phyloP scores from a whole-genome alignment of 345 rosid species.

The Aquilaria sinensis region DNA sequence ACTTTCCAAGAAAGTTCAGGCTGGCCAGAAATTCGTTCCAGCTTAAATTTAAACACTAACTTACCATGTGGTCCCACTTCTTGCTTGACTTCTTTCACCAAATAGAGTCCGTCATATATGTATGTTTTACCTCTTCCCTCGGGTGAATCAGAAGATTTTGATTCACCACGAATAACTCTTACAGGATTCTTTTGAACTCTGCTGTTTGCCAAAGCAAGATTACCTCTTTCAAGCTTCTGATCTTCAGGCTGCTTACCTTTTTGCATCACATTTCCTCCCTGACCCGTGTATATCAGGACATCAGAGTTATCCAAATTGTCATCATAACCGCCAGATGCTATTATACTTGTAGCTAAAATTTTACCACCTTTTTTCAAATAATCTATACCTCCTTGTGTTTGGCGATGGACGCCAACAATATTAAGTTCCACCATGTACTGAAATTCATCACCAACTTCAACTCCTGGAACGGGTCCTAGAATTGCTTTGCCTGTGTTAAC shows the following conservation, averaged over 20 bases:
- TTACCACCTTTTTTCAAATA: slow-evolving; percentile 31
- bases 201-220: slow-evolving; percentile 71
- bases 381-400: slow-evolving; percentile 70
- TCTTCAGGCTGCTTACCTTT: slow-evolving; percentile 58
- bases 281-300: slow-evolving; percentile 65
- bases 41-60: slow-evolving; percentile 55
- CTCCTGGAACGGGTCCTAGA: slow-evolving; percentile 76
- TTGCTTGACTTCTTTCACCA: slow-evolving; percentile 49
- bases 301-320: slow-evolving; percentile 54
- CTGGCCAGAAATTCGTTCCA: slow-evolving; percentile 61
- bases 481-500: slow-evolving; percentile 37
- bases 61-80: slow-evolving; percentile 65
- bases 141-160: slow-evolving; percentile 29
- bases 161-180: slow-evolving; percentile 74
- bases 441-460: slow-evolving; percentile 77
- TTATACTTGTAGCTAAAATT: slow-evolving; percentile 58
- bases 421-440: slow-evolving; percentile 70
- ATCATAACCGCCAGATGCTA: slow-evolving; percentile 69
- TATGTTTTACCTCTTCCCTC: slow-evolving; percentile 38
- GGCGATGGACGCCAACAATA: slow-evolving; percentile 72
- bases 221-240: slow-evolving; percentile 69
- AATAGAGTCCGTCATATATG: slow-evolving; percentile 69
- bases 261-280: slow-evolving; percentile 62
- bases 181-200: slow-evolving; percentile 33
- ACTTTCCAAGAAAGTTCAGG: slow-evolving; percentile 82